These are phyloP conservation scores for Aspergillus affinis DNA, from an alignment of 495 filamentous ascomycete genomes.

Conservation along the genomic window DNA sequence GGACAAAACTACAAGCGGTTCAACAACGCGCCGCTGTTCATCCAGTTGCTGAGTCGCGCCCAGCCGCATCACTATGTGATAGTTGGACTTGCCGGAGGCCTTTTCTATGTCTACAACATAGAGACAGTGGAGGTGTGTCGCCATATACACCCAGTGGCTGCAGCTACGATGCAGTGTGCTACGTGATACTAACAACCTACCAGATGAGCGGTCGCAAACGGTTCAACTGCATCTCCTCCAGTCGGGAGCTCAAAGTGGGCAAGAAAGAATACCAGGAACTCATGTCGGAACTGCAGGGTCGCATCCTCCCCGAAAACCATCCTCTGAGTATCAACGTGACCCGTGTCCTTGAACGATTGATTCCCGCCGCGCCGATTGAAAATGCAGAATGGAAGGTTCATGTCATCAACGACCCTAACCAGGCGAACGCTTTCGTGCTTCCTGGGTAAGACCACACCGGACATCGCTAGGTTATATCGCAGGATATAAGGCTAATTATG, in stretches of 20 bases:
- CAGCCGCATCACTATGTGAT: slow-evolving; percentile 37
- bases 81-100: slow-evolving; percentile 29
- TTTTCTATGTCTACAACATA: slow-evolving; percentile 69
- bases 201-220: slow-evolving; percentile 69
- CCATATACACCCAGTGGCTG: background rate
- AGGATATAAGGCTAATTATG: slow-evolving; percentile 6
- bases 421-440: slow-evolving; percentile 83
- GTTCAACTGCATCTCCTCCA: slow-evolving; percentile 71
- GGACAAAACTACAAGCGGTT: slow-evolving; percentile 36
- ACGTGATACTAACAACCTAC: slow-evolving; percentile 6
- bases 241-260: slow-evolving; percentile 55
- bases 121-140: slow-evolving; percentile 67
- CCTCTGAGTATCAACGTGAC: slow-evolving; percentile 56
- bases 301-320: slow-evolving; percentile 53
- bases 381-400: slow-evolving; percentile 75
- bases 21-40: slow-evolving; percentile 18
- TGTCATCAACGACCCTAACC: slow-evolving; percentile 69
- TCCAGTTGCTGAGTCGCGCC: slow-evolving; percentile 19
- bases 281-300: slow-evolving; percentile 44
- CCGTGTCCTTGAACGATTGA: slow-evolving; percentile 67
- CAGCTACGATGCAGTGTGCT: background rate
- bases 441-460: slow-evolving; percentile 54
- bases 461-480: background rate
- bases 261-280: slow-evolving; percentile 51
- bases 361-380: slow-evolving; percentile 65